Conservation (phyloP, 768 basidiomycete species). For the Hortiboletus campestris region DNA sequence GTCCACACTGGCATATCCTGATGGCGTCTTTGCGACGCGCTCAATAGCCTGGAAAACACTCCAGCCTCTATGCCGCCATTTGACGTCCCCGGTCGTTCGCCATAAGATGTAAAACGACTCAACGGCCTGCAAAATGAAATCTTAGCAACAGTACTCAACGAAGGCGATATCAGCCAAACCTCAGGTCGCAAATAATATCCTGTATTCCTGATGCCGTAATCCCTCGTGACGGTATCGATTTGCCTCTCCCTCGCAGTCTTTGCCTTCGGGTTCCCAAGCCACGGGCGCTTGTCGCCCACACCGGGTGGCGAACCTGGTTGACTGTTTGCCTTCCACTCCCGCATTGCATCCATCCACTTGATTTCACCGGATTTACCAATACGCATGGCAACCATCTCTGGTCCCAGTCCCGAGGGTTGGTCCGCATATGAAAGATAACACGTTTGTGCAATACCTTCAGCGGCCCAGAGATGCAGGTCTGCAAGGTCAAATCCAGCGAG, state of each 20-base stretch:
- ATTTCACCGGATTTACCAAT: conserved; percentile 23
- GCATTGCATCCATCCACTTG: conserved; percentile 34
- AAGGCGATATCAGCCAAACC: conserved; percentile 37
- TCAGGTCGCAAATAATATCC: conserved; percentile 69
- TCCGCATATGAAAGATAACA: conserved; percentile 75
- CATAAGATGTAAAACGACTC: conserved; percentile 74
- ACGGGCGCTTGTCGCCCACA: conserved; percentile 37
- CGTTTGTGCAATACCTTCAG: conserved; percentile 68
- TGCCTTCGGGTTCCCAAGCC: conserved; percentile 25
- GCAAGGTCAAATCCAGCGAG: conserved; percentile 51
- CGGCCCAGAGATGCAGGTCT: conserved; percentile 72
- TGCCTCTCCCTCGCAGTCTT: conserved; percentile 19
- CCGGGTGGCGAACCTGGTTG: conserved; percentile 52
- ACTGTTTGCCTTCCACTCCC: conserved; percentile 49
- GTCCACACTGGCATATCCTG: conserved; percentile 60
- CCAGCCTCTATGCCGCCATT: conserved; percentile 75
- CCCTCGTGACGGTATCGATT: conserved; percentile 36
- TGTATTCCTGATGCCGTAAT: conserved; percentile 49
- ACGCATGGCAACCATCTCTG: conserved; percentile 50
- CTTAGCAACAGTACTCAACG: not conserved
- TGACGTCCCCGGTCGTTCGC: conserved; percentile 62
- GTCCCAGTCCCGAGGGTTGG: conserved; percentile 63
- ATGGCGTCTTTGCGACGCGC: conserved; percentile 51
- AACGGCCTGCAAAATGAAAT: conserved; percentile 47
- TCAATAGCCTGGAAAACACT: conserved; percentile 66